Evolutionary conservation across 805 yeast species (phyloP).

Genomic region (Monosporozyma siamensis): DNA sequence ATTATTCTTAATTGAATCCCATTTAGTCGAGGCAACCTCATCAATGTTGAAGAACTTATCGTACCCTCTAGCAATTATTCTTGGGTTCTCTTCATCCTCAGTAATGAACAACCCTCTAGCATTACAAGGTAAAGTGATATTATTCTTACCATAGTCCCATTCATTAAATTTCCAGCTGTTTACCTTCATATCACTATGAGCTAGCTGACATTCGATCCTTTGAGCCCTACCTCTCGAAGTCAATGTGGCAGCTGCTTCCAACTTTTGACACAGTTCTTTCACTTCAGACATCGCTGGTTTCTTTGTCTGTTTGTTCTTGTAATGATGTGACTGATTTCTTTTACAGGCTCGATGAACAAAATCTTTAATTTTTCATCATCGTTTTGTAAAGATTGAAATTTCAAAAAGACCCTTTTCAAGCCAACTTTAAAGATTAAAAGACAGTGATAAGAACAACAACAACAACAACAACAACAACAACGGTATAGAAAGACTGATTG

Average conservation of each 20-base stretch:
- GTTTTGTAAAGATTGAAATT: too few species aligned
- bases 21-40: slow-evolving; percentile 49
- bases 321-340: too few species aligned
- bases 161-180: slow-evolving; percentile 78
- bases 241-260: slow-evolving; percentile 18
- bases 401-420: too few species aligned
- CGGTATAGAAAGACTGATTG: background rate
- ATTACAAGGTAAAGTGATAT: slow-evolving; percentile 50
- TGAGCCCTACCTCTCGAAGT: slow-evolving; percentile 28
- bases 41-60: slow-evolving; percentile 84
- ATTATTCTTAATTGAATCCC: slow-evolving; percentile 35
- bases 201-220: slow-evolving; percentile 23
- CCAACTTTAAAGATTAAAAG: too few species aligned
- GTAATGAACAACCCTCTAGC: slow-evolving; percentile 78
- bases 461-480: slow-evolving; percentile 4
- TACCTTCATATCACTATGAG: slow-evolving; percentile 21
- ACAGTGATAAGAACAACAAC: too few species aligned
- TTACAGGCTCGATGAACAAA: too few species aligned
- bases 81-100: slow-evolving; percentile 26
- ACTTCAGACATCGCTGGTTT: background rate
- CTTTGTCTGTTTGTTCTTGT: background rate
- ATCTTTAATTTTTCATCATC: background rate
- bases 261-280: background rate
- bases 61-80: slow-evolving; percentile 75
- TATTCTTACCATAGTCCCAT: slow-evolving; percentile 66